Evolutionary conservation across 495 filamentous ascomycete genomes (phyloP).

Genomic region (Hyaloscypha finlandica): DNA sequence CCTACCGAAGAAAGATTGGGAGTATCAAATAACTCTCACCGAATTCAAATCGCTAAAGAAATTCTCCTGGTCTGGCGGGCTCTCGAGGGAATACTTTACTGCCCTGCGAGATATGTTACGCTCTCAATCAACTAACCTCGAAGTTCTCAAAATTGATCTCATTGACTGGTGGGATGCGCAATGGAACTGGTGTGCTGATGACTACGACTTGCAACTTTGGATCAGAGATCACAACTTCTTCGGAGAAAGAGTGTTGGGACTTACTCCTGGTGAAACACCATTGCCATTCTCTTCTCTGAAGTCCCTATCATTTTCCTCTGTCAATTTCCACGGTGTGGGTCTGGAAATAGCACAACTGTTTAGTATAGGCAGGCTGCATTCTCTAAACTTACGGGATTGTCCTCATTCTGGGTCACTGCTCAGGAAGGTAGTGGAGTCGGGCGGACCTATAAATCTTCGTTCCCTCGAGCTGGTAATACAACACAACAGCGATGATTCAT

Average conservation of each 20-base stretch:
- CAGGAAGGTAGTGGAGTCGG: neutral
- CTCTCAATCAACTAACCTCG: neutral
- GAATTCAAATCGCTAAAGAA: neutral
- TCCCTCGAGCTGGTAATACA: slow-evolving; percentile 4
- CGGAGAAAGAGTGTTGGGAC: slow-evolving; percentile 2
- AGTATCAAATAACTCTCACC: neutral
- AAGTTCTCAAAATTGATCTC: slow-evolving; percentile 5
- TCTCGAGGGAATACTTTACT: slow-evolving; percentile 2
- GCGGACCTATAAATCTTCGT: neutral
- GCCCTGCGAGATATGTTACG: neutral
- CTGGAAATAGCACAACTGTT: neutral
- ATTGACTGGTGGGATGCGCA: slow-evolving; percentile 5
- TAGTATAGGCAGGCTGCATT: neutral
- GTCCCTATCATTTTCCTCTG: slow-evolving; percentile 1
- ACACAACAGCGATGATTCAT: neutral
- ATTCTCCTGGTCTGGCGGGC: neutral
- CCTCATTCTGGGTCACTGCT: neutral
- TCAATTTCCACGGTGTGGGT: neutral
- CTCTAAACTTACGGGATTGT: neutral
- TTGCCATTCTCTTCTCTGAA: neutral
- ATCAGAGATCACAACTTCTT: slow-evolving; percentile 8
- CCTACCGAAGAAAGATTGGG: slow-evolving; percentile 1
- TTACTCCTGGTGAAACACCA: neutral
- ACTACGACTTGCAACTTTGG: neutral
- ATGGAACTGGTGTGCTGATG: slow-evolving; percentile 1